These are phyloP conservation scores for Leucocoprinus sp. DNA, from an alignment of 768 basidiomycete genomes.

Conservation along the genomic window DNA sequence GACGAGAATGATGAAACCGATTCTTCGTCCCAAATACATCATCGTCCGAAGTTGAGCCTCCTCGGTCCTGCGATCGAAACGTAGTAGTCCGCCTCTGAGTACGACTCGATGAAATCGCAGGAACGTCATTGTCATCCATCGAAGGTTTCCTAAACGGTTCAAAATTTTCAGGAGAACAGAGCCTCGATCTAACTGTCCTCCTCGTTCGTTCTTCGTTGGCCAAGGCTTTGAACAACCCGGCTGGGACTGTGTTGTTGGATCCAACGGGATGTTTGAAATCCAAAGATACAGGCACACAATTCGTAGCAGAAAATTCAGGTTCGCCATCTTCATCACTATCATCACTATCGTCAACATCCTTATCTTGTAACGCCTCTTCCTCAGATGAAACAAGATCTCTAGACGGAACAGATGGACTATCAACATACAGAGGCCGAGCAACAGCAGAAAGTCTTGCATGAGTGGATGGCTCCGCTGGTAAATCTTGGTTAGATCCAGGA, in stretches of 20 bases:
- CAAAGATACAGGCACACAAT: conserved; percentile 67
- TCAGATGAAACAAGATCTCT: conserved; percentile 11
- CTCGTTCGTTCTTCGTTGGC: conserved; percentile 53
- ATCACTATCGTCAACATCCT: neutral
- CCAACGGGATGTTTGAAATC: conserved; percentile 55
- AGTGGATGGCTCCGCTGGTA: conserved; percentile 52
- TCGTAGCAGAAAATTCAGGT: conserved; percentile 19
- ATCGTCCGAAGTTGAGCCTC: conserved; percentile 16
- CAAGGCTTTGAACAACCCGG: conserved; percentile 79
- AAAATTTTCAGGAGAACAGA: conserved; percentile 67
- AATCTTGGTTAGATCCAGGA: conserved; percentile 35
- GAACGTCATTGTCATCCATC: conserved; percentile 67
- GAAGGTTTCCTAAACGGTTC: conserved; percentile 64
- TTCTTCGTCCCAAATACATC: conserved; percentile 28
- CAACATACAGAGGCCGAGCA: conserved; percentile 25
- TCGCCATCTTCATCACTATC: conserved; percentile 9
- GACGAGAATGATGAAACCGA: conserved; percentile 31
- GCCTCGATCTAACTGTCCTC: conserved; percentile 64
- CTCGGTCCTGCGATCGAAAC: conserved; percentile 42
- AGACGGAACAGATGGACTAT: conserved; percentile 13
- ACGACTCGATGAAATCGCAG: conserved; percentile 54
- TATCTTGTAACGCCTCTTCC: conserved; percentile 10
- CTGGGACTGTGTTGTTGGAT: conserved; percentile 67
- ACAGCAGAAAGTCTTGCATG: conserved; percentile 55
- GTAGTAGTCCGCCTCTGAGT: conserved; percentile 36